phyloP scores from a whole-genome alignment of 177 flowering plant species.

The Vitis hybrid region DNA sequence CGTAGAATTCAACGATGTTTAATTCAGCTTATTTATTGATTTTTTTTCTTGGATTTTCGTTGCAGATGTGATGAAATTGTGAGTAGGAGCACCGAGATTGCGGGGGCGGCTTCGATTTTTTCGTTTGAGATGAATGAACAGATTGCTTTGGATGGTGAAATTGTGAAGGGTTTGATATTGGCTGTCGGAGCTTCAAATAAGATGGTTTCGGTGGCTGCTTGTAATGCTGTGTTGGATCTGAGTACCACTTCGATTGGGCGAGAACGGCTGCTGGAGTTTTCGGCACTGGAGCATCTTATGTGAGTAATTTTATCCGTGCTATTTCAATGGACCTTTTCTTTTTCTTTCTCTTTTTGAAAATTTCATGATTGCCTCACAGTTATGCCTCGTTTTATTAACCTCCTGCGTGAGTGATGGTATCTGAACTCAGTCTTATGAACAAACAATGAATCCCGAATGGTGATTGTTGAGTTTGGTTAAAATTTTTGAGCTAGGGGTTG shows the following conservation, averaged over 20 bases:
- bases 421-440: too few species aligned
- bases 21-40: background rate
- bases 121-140: constrained; percentile 42
- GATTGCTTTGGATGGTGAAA: constrained; percentile 30
- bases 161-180: constrained; percentile 26
- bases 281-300: constrained; percentile 38
- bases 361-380: too few species aligned
- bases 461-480: too few species aligned
- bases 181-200: constrained; percentile 12
- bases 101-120: constrained; percentile 37
- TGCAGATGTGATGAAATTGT: constrained; percentile 25
- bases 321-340: too few species aligned
- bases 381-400: too few species aligned
- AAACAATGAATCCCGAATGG: too few species aligned
- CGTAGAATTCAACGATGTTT: too few species aligned
- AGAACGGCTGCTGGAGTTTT: constrained; percentile 21
- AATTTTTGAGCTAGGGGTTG: too few species aligned
- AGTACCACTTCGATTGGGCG: constrained; percentile 36
- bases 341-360: too few species aligned
- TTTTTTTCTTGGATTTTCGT: background rate
- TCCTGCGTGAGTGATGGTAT: too few species aligned
- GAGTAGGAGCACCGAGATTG: constrained; percentile 26
- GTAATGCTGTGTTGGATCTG: constrained; percentile 53
- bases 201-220: constrained; percentile 28
- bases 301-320: constrained; percentile 25